Evolutionary conservation across 805 yeast genomes (phyloP).

Genomic region (Ogataea paradorogensis): DNA sequence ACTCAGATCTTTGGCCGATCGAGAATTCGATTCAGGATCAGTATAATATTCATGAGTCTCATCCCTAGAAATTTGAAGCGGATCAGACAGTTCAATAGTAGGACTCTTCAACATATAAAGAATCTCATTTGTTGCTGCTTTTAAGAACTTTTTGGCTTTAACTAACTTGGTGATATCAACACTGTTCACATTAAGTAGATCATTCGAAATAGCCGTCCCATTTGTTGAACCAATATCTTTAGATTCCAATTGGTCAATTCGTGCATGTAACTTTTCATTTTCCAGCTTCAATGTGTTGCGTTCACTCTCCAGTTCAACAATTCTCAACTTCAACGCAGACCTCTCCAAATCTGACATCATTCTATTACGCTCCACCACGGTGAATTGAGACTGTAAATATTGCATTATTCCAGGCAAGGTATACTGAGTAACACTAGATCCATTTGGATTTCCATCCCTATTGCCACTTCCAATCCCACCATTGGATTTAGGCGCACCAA

Average conservation of each 20-base stretch:
- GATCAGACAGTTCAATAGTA: conserved; percentile 30
- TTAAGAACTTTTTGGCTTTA: conserved; percentile 34
- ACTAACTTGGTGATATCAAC: conserved; percentile 29
- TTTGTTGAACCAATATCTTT: conserved; percentile 20
- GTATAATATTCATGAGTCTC: conserved; percentile 18
- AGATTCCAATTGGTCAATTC: conserved; percentile 38
- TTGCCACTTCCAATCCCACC: conserved; percentile 9
- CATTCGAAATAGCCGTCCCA: conserved; percentile 1
- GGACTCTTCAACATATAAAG: conserved; percentile 35
- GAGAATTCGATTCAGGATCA: conserved; percentile 5
- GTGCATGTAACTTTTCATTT: conserved; percentile 40
- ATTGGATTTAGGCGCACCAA: conserved; percentile 12
- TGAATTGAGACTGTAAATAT: conserved; percentile 56
- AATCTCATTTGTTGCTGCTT: conserved; percentile 36
- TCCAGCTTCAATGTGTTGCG: conserved; percentile 41
- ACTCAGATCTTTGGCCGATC: conserved; percentile 2
- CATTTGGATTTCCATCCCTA: neutral
- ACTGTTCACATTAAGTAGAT: conserved; percentile 20
- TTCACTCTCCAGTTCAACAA: conserved; percentile 52
- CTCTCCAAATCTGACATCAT: conserved; percentile 53
- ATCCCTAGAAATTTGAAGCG: conserved; percentile 22
- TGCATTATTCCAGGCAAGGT: conserved; percentile 61
- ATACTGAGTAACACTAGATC: conserved; percentile 22
- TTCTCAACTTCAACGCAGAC: conserved; percentile 47
- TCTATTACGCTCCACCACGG: conserved; percentile 42